These are phyloP conservation scores for Penicillium sp. DNA, from an alignment of 2,329 filamentous ascomycete genomes.

Conservation along the genomic window DNA sequence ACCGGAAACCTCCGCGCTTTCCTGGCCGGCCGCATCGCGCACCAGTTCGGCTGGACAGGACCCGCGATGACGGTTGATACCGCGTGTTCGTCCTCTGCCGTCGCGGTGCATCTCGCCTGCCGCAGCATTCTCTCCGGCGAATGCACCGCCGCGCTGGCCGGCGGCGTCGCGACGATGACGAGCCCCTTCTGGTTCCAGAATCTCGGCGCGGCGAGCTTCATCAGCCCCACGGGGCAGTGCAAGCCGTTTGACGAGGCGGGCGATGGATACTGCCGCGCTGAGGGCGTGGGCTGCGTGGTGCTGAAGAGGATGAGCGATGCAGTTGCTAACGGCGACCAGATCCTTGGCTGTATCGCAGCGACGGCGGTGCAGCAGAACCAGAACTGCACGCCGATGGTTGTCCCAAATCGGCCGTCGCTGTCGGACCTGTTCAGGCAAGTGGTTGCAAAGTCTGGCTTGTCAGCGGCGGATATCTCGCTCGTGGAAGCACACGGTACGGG, in stretches of 20 bases:
- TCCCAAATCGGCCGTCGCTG: slow-evolving; percentile 30
- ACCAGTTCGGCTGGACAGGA: slow-evolving; percentile 49
- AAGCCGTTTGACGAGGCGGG: slow-evolving; percentile 54
- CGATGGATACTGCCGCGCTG: slow-evolving; percentile 58
- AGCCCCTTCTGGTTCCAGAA: slow-evolving; percentile 29
- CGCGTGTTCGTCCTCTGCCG: slow-evolving; percentile 48
- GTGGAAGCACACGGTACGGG: slow-evolving; percentile 44
- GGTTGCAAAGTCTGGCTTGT: slow-evolving; percentile 27
- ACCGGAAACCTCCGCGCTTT: slow-evolving; percentile 26
- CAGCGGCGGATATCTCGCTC: slow-evolving; percentile 30
- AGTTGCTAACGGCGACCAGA: slow-evolving; percentile 49
- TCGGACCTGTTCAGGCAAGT: slow-evolving; percentile 35
- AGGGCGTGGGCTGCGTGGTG: slow-evolving; percentile 52
- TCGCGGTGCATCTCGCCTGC: slow-evolving; percentile 39
- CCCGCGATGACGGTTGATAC: slow-evolving; percentile 48
- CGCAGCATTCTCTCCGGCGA: slow-evolving; percentile 27
- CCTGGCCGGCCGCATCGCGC: slow-evolving; percentile 40
- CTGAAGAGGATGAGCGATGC: slow-evolving; percentile 54
- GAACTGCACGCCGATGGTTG: slow-evolving; percentile 30
- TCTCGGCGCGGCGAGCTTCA: slow-evolving; percentile 45
- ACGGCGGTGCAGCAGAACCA: slow-evolving; percentile 38
- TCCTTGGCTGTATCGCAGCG: slow-evolving; percentile 48
- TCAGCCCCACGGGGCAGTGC: slow-evolving; percentile 53
- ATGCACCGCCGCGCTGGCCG: slow-evolving; percentile 37
- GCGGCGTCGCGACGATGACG: slow-evolving; percentile 42